These are phyloP conservation scores for Condylostoma magnum DNA, from an alignment of 169 alveolate species.

Conservation along the genomic window DNA sequence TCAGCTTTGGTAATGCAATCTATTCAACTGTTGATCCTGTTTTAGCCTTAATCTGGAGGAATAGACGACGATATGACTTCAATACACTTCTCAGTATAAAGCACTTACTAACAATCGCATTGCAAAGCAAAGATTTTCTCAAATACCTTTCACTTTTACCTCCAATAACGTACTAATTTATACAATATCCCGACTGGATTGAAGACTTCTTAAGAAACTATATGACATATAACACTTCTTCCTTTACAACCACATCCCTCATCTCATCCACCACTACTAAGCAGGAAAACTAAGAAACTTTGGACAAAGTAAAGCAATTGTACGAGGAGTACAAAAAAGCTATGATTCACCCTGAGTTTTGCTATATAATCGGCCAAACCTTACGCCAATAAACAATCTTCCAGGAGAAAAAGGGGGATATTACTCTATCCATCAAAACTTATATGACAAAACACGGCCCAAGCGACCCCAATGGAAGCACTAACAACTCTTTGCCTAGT, in stretches of 20 bases:
- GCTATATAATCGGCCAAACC: background rate
- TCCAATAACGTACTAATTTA: conserved; percentile 31
- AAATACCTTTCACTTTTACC: background rate
- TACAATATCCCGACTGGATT: conserved; percentile 14
- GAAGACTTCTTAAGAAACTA: conserved; percentile 12
- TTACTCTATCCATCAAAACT: background rate
- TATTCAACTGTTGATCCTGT: conserved; percentile 12
- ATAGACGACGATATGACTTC: conserved; percentile 1
- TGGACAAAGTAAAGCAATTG: background rate
- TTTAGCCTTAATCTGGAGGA: conserved; percentile 21
- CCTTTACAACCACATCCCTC: too few species aligned
- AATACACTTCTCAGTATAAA: conserved; percentile 10
- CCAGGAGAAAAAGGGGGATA: background rate
- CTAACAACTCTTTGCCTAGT: conserved; percentile 11
- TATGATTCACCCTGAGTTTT: background rate
- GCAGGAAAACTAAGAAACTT: background rate
- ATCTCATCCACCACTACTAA: background rate
- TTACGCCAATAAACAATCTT: background rate
- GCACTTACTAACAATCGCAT: conserved; percentile 5
- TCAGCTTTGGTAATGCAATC: background rate
- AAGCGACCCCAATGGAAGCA: conserved; percentile 18
- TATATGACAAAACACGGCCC: background rate
- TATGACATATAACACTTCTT: background rate
- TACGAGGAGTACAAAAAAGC: too few species aligned
- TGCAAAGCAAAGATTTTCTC: background rate